Base-by-base conservation (phyloP, 2,329 filamentous ascomycete genomes). In the Xylariaceae sp. region DNA sequence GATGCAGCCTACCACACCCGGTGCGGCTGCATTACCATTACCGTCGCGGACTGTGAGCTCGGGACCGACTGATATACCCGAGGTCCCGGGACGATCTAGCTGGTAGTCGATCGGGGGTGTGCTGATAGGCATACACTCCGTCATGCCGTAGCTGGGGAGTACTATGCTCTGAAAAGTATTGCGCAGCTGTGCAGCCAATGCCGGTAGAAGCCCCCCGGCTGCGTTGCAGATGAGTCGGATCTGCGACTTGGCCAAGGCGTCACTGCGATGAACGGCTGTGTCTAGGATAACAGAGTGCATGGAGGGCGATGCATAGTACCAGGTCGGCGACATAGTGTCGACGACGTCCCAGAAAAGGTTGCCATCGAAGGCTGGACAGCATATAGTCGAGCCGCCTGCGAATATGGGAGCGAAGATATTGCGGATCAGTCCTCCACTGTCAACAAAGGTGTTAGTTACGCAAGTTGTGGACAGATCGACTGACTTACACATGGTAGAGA, bases 111-210 rank as follows among this genome's bases (percentile, higher is more conserved):
- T 57, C 0, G 73, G 74, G 2, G 75, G 75, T 3, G 73, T 76
- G 3, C 72, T 74, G 35, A 78, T 78, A 1, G 74, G 75, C 72
- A 78, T 78, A 49, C 74, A 78, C 60, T 78, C 75, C 1, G 75
- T 79, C 75, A 79, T 78, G 15, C 74, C 76, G 49, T 79, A 79
- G 47, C 73, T 77, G 2, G 75, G 75, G 15, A 79, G 62, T 3
- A 79, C 68, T 2, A 35, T 17, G 72, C 75, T 9, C 65, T 59
- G 56, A 17, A 79, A 79, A 0, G 67, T 73, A 42, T 74, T 66
- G 13, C 66, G 64, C 9, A 79, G 61, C 39, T 68, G 69, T 19
- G 58, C 54, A 0, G 74, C 74, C 30, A 78, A 57, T 2, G 72
- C 69, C 1, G 75, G 74, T 2, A 77, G 61, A 3, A 78, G 61